Evolutionary conservation across 352 stramenopile species (phyloP).

Genomic region (Aphanomyces astaci): DNA sequence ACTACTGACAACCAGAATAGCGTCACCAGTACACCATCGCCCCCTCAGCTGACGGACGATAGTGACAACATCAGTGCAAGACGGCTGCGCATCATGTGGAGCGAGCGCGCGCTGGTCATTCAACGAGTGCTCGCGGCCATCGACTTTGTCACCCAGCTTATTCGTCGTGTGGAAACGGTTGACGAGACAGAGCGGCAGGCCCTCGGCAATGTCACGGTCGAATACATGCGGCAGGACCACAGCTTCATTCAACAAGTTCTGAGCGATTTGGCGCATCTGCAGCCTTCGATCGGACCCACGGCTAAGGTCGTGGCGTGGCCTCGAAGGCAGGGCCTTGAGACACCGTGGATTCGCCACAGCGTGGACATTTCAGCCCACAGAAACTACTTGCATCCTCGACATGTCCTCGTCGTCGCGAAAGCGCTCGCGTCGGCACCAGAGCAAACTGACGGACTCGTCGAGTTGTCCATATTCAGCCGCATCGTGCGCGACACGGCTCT

Average conservation of each 20-base stretch:
- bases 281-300: not conserved
- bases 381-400: not conserved
- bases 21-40: not conserved
- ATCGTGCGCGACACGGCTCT: not conserved
- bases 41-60: not conserved
- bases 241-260: constrained; percentile 4
- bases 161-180: not conserved
- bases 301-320: not conserved
- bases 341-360: not conserved
- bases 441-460: not conserved
- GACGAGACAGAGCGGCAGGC: not conserved
- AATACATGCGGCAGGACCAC: constrained; percentile 14
- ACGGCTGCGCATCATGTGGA: not conserved
- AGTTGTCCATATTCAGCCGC: not conserved
- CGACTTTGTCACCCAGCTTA: not conserved
- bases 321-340: not conserved
- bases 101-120: not conserved
- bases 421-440: not conserved
- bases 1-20: too few relatives aligned
- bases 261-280: not conserved
- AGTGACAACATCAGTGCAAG: not conserved
- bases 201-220: not conserved
- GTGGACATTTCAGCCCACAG: not conserved
- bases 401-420: not conserved
- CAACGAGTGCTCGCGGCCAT: not conserved